Conservation (phyloP, 2,329 filamentous ascomycete species). For the Amauroascus verrucosus region DNA sequence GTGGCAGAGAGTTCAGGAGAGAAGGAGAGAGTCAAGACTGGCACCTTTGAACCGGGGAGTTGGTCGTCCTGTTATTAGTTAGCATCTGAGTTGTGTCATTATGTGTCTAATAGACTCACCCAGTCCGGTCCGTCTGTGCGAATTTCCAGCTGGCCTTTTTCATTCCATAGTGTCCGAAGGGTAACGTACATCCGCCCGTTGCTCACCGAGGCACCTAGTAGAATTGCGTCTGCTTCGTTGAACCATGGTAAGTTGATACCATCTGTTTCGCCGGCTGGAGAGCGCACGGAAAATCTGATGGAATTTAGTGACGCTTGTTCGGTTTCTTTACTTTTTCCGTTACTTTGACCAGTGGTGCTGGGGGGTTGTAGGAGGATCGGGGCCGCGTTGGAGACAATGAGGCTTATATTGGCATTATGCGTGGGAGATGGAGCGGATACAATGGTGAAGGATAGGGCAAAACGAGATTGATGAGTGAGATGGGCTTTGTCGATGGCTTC, state of each 20-base stretch:
- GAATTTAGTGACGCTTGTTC: not conserved
- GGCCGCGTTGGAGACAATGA: not conserved
- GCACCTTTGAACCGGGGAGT: not conserved
- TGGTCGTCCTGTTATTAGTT: not conserved
- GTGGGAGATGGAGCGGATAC: not conserved
- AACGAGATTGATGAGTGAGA: not conserved
- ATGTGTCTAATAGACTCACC: not conserved
- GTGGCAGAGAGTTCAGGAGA: not conserved
- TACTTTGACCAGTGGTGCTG: not conserved
- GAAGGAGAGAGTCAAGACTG: not conserved
- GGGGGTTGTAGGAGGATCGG: not conserved
- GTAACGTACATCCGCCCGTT: not conserved
- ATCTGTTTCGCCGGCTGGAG: not conserved
- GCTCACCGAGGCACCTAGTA: not conserved
- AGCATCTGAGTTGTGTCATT: not conserved
- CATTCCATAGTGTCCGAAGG: not conserved
- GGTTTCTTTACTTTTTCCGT: not conserved
- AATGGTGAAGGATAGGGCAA: conserved; percentile 1
- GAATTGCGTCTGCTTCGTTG: not conserved
- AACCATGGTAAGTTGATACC: conserved; percentile 6
- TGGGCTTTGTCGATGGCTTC: not conserved
- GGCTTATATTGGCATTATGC: not conserved
- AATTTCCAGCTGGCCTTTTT: not conserved
- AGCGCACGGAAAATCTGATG: not conserved
- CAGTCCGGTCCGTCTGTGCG: not conserved